Base-by-base conservation (phyloP, 2,329 filamentous ascomycete genomes). In the Hymenotorrendiella dingleyae region DNA sequence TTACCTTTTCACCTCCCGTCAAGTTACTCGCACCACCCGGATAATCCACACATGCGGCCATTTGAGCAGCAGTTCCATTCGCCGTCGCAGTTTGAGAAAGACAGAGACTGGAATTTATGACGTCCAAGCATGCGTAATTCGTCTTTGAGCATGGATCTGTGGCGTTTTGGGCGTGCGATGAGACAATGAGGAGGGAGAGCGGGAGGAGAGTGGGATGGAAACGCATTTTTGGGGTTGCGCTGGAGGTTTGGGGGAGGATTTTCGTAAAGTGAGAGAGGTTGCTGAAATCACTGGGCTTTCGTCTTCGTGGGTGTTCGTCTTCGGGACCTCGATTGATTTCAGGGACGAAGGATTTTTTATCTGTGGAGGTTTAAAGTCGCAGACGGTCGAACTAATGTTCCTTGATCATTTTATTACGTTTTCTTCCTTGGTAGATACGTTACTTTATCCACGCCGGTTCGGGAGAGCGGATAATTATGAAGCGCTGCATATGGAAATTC, bases 91-190 rank as follows among this genome's bases (percentile, higher is more conserved):
- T 46, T 36, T 49, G 43, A 14, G 39, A 42, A 12, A 49, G 37
- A 27, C 48, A 50, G 17, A 43, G 35, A 41, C 43, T 45, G 19
- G 43, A 46, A 24, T 46, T 46, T 41, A 46, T 46, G 3, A 46
- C 29, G 24, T 46, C 43, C 16, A 42, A 30, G 23, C 43, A 46
- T 16, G 43, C 43, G 32, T 41, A 38, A 10, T 46, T 34, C 16
- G n/a, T 24, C 24, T 41, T 46, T 2, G 43, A 34, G 23, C 43
- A 46, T 24, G 14, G n/a, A 22, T 45, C 38, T 14, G 19, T 26
- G 10, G 26, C 36, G 5, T 26, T 23, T 27, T 20, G 17, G 9
- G 40, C n/a, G 16, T 41, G 29, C 6, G 33, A 36, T 8, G 36
- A 17, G 9, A 41, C 37, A 34, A 37, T 14, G 6, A 35, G 24